Conservation (phyloP, 2,329 filamentous ascomycete species). For the Metarhizium anisopliae region DNA sequence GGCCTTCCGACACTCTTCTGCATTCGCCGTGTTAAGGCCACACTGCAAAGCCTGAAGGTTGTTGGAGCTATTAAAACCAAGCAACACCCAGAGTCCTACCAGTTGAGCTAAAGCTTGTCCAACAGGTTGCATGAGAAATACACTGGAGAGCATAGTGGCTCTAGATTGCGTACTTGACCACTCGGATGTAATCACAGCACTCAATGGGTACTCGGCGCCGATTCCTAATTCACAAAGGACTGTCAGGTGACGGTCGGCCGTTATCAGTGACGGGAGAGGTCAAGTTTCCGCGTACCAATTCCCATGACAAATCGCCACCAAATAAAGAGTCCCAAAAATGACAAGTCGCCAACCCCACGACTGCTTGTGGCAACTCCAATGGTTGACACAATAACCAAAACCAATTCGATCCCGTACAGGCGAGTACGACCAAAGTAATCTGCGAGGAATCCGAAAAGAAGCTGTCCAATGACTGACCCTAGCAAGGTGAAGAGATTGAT, state of each 20-base stretch:
- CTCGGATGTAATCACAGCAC: slow-evolving; percentile 59
- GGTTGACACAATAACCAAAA: slow-evolving; percentile 48
- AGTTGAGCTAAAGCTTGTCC: slow-evolving; percentile 58
- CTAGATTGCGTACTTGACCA: slow-evolving; percentile 54
- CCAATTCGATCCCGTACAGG: slow-evolving; percentile 46
- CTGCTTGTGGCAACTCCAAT: slow-evolving; percentile 46
- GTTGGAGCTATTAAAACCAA: slow-evolving; percentile 34
- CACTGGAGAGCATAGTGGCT: slow-evolving; percentile 57
- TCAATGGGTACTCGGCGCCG: slow-evolving; percentile 60
- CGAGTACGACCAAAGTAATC: slow-evolving; percentile 46
- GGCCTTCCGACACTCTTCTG: slow-evolving; percentile 34
- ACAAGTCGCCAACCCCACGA: slow-evolving; percentile 38
- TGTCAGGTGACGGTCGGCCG: background rate
- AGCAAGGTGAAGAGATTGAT: slow-evolving; percentile 45
- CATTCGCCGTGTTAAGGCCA: slow-evolving; percentile 34
- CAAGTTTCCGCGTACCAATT: slow-evolving; percentile 27
- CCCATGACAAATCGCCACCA: slow-evolving; percentile 49
- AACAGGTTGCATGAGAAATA: slow-evolving; percentile 62
- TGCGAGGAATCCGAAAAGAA: slow-evolving; percentile 44
- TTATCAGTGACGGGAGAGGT: background rate
- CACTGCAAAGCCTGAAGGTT: slow-evolving; percentile 36
- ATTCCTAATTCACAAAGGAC: slow-evolving; percentile 33
- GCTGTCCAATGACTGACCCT: slow-evolving; percentile 42
- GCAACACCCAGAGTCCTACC: slow-evolving; percentile 45
- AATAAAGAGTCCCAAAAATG: slow-evolving; percentile 40